Evolutionary conservation across 257 asterid species (phyloP).

Genomic region (Fraxinus anomala): DNA sequence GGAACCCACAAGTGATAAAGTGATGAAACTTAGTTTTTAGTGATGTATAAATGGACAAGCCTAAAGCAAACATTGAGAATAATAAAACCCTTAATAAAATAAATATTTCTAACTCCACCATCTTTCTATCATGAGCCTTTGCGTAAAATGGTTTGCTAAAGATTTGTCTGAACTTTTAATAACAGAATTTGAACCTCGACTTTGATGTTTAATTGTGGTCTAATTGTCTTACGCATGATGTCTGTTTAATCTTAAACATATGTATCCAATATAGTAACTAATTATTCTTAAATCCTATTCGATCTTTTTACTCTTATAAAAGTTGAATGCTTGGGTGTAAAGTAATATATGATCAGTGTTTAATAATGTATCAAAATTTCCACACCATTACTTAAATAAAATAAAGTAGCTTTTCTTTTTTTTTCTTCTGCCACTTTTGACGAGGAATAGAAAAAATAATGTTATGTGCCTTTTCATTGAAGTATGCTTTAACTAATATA

Average conservation of each 20-base stretch:
- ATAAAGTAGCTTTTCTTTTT: slow-evolving; percentile 41
- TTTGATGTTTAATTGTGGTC: slow-evolving; percentile 37
- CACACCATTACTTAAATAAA: slow-evolving; percentile 18
- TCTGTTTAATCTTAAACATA: slow-evolving; percentile 36
- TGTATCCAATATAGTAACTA: slow-evolving; percentile 38
- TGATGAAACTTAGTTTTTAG: neutral
- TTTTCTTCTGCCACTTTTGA: slow-evolving; percentile 18
- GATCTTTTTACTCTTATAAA: slow-evolving; percentile 11
- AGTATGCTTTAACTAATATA: slow-evolving; percentile 20
- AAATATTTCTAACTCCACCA: slow-evolving; percentile 30
- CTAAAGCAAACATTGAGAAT: slow-evolving; percentile 19
- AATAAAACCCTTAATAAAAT: slow-evolving; percentile 2
- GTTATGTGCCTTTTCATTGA: slow-evolving; percentile 9
- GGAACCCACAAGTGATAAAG: too few species aligned
- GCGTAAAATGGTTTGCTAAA: slow-evolving; percentile 34
- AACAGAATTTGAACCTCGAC: slow-evolving; percentile 34
- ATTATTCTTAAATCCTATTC: slow-evolving; percentile 15
- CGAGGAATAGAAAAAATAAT: slow-evolving; percentile 13
- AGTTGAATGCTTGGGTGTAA: slow-evolving; percentile 60
- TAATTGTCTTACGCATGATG: slow-evolving; percentile 30
- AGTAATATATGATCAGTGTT: slow-evolving; percentile 22
- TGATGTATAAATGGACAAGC: slow-evolving; percentile 30
- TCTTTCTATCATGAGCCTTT: slow-evolving; percentile 36
- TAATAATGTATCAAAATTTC: slow-evolving; percentile 21
- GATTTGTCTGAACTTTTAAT: slow-evolving; percentile 53